Evolutionary conservation across 805 yeast species (phyloP).

Genomic region (Saturnispora quitensis): DNA sequence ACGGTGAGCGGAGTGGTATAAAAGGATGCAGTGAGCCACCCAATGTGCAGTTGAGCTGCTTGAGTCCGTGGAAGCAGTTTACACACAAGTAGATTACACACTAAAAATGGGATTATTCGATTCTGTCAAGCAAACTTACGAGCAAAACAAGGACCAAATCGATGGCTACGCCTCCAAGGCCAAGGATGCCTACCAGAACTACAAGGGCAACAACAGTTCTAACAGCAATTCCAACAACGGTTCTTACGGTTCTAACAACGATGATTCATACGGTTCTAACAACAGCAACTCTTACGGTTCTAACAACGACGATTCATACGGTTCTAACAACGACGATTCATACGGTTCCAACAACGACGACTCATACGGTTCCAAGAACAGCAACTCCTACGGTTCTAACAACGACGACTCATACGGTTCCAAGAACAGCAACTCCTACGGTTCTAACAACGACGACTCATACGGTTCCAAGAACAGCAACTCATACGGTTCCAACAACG

Average conservation of each 20-base stretch:
- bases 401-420: constrained; percentile 15
- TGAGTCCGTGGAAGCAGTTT: not conserved
- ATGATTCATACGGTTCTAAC: constrained; percentile 11
- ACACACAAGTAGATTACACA: not conserved
- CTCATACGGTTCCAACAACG: not conserved
- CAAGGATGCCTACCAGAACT: constrained; percentile 15
- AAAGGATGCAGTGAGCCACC: not conserved
- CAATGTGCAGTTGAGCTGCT: not conserved
- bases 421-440: constrained; percentile 18
- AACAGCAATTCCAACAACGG: constrained; percentile 7
- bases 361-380: constrained; percentile 10
- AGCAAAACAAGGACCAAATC: constrained; percentile 15
- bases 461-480: constrained; percentile 18
- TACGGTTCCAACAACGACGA: constrained; percentile 13
- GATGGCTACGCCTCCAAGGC: constrained; percentile 16
- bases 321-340: constrained; percentile 18
- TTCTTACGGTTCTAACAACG: constrained; percentile 25
- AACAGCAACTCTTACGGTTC: constrained; percentile 5
- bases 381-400: constrained; percentile 17
- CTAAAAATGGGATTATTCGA: constrained; percentile 35
- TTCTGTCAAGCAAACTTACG: constrained; percentile 28
- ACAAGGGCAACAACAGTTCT: constrained; percentile 15
- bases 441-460: constrained; percentile 16
- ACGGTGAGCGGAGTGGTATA: not conserved
- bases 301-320: constrained; percentile 14